A percentile compares a stretch with the other conserved stretches of the same genome.
phyloP scores from a whole-genome alignment of 2,329 filamentous ascomycete genomes.

The Microcera coccophila region DNA sequence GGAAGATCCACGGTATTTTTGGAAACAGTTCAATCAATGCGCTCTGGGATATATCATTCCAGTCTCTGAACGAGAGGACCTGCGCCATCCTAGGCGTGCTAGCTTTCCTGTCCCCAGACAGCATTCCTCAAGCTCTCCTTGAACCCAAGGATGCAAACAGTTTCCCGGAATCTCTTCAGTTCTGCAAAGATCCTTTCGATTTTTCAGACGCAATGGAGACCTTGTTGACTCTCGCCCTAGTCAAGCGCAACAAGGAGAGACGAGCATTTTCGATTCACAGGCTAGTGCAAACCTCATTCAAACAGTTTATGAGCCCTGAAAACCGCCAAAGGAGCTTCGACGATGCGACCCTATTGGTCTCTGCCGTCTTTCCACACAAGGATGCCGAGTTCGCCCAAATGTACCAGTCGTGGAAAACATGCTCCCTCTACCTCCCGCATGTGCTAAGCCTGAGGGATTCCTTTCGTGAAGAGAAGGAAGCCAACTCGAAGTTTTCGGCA shows the following conservation, averaged over 20 bases:
- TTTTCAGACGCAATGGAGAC: constrained; percentile 2
- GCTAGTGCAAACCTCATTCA: constrained; percentile 3
- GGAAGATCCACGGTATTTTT: constrained; percentile 1
- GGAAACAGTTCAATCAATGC: too few species aligned
- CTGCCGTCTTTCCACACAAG: constrained; percentile 2
- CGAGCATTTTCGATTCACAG: constrained; percentile 7
- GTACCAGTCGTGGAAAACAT: constrained; percentile 7
- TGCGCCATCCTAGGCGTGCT: constrained; percentile 2
- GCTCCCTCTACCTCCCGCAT: constrained; percentile 6
- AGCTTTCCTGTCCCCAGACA: constrained; percentile 6
- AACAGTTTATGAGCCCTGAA: constrained; percentile 3
- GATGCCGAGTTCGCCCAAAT: constrained; percentile 8
- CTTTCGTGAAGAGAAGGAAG: neutral
- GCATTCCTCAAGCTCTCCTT: constrained; percentile 9
- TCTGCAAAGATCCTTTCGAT: constrained; percentile 2
- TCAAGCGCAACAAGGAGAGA: constrained; percentile 5
- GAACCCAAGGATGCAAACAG: neutral
- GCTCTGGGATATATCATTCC: constrained; percentile 10
- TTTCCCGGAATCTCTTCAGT: neutral
- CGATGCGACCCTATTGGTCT: constrained; percentile 5
- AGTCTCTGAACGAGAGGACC: constrained; percentile 3
- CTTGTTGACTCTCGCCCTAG: constrained; percentile 2
- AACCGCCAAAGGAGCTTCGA: constrained; percentile 5
- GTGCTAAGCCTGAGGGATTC: constrained; percentile 1
- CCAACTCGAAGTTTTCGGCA: neutral